Conservation (phyloP, 805 yeast genomes). For the Candida chilensis region DNA sequence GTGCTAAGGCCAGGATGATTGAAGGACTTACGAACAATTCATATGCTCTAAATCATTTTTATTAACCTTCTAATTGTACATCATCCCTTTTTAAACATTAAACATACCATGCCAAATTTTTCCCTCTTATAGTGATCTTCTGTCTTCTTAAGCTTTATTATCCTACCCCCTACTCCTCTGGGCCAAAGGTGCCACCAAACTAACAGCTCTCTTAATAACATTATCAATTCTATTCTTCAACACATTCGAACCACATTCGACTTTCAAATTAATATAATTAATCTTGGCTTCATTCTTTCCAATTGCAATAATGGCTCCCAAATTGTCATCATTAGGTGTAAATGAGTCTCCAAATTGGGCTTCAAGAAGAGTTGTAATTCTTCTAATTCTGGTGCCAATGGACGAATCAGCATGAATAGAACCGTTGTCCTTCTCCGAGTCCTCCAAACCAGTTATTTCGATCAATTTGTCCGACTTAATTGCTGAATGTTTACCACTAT, state of each 20-base stretch:
- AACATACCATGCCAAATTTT: too few relatives aligned
- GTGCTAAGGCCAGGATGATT: too few relatives aligned
- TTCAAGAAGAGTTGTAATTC: constrained; percentile 53
- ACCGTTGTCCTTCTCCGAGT: background rate
- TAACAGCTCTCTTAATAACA: constrained; percentile 68
- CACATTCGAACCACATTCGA: constrained; percentile 64
- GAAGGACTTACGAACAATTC: too few relatives aligned
- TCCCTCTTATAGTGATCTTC: too few relatives aligned
- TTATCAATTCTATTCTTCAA: constrained; percentile 77
- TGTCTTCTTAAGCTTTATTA: background rate
- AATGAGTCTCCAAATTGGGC: constrained; percentile 89
- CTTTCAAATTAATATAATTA: constrained; percentile 54
- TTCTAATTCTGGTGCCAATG: constrained; percentile 29
- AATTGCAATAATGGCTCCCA: constrained; percentile 53
- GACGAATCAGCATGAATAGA: constrained; percentile 18
- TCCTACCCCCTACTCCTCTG: constrained; percentile 16
- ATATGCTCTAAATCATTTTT: too few relatives aligned
- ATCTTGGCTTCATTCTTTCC: constrained; percentile 72
- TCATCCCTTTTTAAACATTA: background rate
- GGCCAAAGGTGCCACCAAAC: constrained; percentile 77
- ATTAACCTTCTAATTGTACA: too few relatives aligned
- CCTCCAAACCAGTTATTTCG: constrained; percentile 2
- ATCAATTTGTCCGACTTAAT: constrained; percentile 8
- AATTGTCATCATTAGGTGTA: constrained; percentile 23
- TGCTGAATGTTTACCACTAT: constrained; percentile 6